Percentiles rank a stretch among this genome's conserved stretches.
Evolutionary conservation across 208 protist genomes (phyloP).

Genomic region (Trypanosoma platydactyli): DNA sequence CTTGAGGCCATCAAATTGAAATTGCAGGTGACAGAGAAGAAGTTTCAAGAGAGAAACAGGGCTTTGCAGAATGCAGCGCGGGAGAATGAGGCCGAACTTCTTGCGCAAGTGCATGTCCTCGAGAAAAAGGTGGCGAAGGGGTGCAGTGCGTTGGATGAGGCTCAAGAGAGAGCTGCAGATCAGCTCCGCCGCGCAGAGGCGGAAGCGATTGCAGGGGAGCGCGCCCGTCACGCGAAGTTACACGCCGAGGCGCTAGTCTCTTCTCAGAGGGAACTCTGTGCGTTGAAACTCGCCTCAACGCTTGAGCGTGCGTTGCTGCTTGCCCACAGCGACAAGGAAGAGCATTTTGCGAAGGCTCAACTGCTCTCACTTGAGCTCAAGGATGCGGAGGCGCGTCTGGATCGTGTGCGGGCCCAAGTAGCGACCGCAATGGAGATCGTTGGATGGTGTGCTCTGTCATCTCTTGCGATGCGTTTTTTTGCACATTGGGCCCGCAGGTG

Average conservation of each 20-base stretch:
- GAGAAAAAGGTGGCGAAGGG: not conserved
- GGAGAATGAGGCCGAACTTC: not conserved
- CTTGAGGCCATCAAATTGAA: not conserved
- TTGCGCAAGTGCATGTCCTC: not conserved
- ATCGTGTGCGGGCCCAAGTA: not conserved
- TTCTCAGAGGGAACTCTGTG: not conserved
- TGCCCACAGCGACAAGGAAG: not conserved
- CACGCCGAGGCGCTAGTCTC: not conserved
- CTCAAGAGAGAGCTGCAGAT: not conserved
- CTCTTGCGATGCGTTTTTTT: conserved; percentile 1
- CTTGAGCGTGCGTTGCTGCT: conserved; percentile 11
- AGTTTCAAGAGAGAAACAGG: not conserved
- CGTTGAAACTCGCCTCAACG: not conserved
- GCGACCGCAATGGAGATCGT: conserved; percentile 1
- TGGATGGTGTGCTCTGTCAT: not conserved
- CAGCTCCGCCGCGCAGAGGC: not conserved
- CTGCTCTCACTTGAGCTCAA: conserved; percentile 4
- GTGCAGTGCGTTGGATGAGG: not conserved
- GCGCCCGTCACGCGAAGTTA: not conserved
- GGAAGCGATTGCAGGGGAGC: not conserved
- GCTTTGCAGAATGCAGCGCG: not conserved
- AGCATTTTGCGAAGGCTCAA: not conserved
- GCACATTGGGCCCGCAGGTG: conserved; percentile 2
- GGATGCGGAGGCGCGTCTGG: not conserved
- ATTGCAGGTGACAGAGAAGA: not conserved